Evolutionary conservation across 208 protist species (phyloP).

Genomic region (Acanthamoeba triangularis): DNA sequence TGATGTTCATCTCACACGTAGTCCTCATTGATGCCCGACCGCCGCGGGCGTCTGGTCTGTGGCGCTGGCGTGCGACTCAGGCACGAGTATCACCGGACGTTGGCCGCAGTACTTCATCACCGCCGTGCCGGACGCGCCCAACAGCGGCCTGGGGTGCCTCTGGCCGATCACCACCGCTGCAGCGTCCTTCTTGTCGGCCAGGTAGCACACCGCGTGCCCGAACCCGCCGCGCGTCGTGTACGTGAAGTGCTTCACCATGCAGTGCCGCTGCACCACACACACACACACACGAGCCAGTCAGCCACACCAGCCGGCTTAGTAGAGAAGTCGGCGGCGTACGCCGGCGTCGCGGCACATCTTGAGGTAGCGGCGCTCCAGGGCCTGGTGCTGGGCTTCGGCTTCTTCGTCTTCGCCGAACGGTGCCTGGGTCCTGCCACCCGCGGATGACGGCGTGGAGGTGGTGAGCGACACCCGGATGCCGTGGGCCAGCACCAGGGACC

Average conservation of each 20-base stretch:
- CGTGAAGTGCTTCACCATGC: slow-evolving; percentile 9
- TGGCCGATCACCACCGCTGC: slow-evolving; percentile 5
- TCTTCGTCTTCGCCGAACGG: background rate
- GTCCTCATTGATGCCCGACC: no score
- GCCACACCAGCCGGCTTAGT: no score
- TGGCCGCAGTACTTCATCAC: slow-evolving; percentile 29
- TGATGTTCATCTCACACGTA: no score
- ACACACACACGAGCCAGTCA: background rate
- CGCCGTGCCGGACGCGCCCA: background rate
- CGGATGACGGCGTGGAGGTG: background rate
- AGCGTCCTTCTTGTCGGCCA: background rate
- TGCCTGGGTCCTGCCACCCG: background rate
- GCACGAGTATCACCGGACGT: background rate
- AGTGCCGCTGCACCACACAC: background rate
- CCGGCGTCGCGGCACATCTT: slow-evolving; percentile 1
- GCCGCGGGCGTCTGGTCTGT: no score
- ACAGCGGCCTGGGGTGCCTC: slow-evolving; percentile 12
- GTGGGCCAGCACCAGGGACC: background rate
- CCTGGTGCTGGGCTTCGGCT: background rate
- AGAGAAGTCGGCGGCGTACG: background rate
- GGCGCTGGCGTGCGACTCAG: no score
- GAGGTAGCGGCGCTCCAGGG: background rate
- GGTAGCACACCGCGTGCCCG: slow-evolving; percentile 4
- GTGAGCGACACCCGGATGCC: background rate
- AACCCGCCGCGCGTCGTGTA: background rate